A percentile compares a stretch with the other conserved stretches of the same genome.
Conservation (phyloP, 257 asterid species). For the Capsicum rhomboideum region DNA sequence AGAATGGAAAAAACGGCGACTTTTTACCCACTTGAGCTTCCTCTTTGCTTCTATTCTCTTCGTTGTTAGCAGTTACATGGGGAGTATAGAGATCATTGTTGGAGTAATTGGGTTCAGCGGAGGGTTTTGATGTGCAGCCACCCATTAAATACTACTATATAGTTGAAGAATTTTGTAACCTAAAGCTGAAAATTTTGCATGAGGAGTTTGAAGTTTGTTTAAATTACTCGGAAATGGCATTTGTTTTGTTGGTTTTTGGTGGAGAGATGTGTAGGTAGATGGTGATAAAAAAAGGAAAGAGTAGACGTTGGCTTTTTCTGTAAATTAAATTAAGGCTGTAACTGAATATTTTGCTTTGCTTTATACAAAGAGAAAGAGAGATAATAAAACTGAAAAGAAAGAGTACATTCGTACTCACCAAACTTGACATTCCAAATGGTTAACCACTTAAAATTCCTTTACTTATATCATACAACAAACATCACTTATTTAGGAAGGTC, state of each 20-base stretch:
- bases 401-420: too few relatives aligned
- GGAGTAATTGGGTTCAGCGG: conserved; percentile 13
- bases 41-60: neutral
- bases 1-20: conserved; percentile 76
- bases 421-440: too few relatives aligned
- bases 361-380: neutral
- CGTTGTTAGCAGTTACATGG: conserved; percentile 3
- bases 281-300: conserved; percentile 4
- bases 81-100: neutral
- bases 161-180: neutral
- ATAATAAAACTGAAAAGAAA: neutral
- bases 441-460: too few relatives aligned
- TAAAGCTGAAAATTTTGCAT: neutral
- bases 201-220: neutral
- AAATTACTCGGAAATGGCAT: neutral
- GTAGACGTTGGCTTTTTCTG: conserved; percentile 4
- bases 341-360: neutral
- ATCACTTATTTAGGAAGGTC: too few relatives aligned
- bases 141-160: conserved; percentile 40
- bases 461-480: too few relatives aligned
- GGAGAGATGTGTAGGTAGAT: conserved; percentile 3
- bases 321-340: neutral
- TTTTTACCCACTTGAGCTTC: conserved; percentile 37
- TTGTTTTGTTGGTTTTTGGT: neutral
- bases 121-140: conserved; percentile 54